Percentiles rank a stretch among this genome's conserved stretches.
Evolutionary conservation across 441 rosid species (phyloP).

Genomic region (Omphalea diandra): DNA sequence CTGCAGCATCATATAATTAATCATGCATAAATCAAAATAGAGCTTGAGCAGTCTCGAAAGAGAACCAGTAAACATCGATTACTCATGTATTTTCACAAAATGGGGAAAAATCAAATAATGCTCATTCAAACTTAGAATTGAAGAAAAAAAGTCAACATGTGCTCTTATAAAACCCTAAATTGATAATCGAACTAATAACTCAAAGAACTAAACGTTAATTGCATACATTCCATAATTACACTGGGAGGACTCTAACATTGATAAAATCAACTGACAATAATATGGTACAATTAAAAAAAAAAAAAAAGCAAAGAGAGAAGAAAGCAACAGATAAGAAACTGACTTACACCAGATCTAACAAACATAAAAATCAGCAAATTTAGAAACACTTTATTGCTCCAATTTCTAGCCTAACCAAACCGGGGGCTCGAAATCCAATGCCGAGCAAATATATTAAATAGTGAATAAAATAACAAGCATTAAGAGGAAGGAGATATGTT

Average conservation of each 20-base stretch:
- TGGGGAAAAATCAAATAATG: not conserved
- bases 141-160: not conserved
- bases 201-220: not conserved
- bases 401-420: conserved; percentile 5
- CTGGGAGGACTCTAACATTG: not conserved
- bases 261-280: conserved; percentile 16
- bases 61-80: not conserved
- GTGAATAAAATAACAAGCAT: not conserved
- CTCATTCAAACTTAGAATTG: not conserved
- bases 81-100: not conserved
- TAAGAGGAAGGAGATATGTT: not conserved
- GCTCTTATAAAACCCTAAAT: conserved; percentile 1
- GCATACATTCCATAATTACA: not conserved
- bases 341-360: conserved; percentile 4
- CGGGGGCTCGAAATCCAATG: not conserved
- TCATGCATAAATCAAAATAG: not conserved
- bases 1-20: not conserved
- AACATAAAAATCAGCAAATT: not conserved
- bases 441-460: not conserved
- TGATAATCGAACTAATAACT: not conserved
- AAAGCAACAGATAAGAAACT: conserved; percentile 2
- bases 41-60: not conserved
- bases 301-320: not conserved
- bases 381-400: not conserved
- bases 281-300: not conserved